Evolutionary conservation across 371 early-diverging fungal species (phyloP).

Genomic region (Mucor velutinosus): DNA sequence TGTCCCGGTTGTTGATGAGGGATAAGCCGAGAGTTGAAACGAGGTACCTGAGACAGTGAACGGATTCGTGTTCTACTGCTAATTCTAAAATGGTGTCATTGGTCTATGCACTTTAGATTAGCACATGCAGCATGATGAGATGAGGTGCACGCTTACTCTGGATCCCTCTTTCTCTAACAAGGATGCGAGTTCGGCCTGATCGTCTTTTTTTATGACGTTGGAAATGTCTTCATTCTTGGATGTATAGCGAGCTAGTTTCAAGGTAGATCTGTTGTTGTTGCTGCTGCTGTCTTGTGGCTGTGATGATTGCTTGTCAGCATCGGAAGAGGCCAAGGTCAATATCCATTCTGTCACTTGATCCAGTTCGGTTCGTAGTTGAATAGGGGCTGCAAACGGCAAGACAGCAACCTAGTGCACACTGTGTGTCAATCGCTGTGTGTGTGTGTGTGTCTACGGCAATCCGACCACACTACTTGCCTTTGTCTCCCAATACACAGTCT

Average conservation of each 20-base stretch:
- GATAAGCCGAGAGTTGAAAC: constrained; percentile 39
- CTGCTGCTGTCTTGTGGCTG: neutral
- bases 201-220: constrained; percentile 21
- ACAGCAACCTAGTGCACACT: constrained; percentile 28
- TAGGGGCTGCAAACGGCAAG: constrained; percentile 38
- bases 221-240: constrained; percentile 27
- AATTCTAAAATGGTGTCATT: constrained; percentile 54
- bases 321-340: neutral
- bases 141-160: constrained; percentile 5
- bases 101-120: constrained; percentile 28
- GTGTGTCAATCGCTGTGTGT: neutral
- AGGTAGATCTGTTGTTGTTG: constrained; percentile 5
- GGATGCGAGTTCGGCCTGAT: constrained; percentile 7
- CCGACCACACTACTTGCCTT: constrained; percentile 52
- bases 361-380: constrained; percentile 29
- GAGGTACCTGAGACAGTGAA: constrained; percentile 51
- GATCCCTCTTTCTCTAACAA: constrained; percentile 19
- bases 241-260: constrained; percentile 23
- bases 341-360: constrained; percentile 37
- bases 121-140: neutral
- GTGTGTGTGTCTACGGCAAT: too few species aligned
- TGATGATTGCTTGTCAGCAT: neutral
- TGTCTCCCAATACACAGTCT: constrained; percentile 55
- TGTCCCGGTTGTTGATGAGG: constrained; percentile 44
- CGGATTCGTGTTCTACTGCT: constrained; percentile 53